Evolutionary conservation across 352 stramenopile genomes (phyloP), one percentile per base, ranked within the genome.

Genomic region (Phytophthora sp.): DNA sequence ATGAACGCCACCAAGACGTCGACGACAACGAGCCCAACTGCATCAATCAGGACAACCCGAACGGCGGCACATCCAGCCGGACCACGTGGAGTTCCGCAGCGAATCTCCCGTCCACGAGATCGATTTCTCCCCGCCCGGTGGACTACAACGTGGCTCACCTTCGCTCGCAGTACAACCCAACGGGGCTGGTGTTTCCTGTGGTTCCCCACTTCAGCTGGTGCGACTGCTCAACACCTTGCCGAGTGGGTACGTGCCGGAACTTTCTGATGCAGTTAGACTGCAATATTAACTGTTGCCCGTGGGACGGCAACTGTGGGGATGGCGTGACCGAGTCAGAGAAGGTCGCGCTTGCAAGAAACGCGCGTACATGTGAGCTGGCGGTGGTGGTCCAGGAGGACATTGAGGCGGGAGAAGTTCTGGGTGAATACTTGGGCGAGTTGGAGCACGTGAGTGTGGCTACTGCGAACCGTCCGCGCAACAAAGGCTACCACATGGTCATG

Each of bases 341-440:
- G 13, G 27, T 53, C 3, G 7, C 2, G 26, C 36, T 52, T 35
- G n/a, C 11, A 12, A 23, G 46, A 2, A 57, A 64, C 45, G 13
- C 13, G 1, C 18, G 23, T 1, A 53, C 45, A 3, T 1, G 31
- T 13, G 6, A 45, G 30, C 18, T 64, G 18, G 1, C n/a, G 9
- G 57, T 57, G 11, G 31, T 57, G 1, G 44, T 36, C 13, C 6
- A 2, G 15, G 38, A 29, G 1, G 24, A 51, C n/a, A 52, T 64
- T 7, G 45, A 35, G 1, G 33, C n/a, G 0, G 45, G 24, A 12
- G 26, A 31, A 26, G 35, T 64, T 3, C 23, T 57, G 23, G 46
- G 46, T 11, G 13, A 64, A 18, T 64, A 64, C 45, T 36, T 63
- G 18, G 55, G 44, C 1, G 55, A 55, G 30, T 11, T 64, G 24